Evolutionary conservation across 257 asterid species (phyloP).

Genomic region (Capsicum baccatum): DNA sequence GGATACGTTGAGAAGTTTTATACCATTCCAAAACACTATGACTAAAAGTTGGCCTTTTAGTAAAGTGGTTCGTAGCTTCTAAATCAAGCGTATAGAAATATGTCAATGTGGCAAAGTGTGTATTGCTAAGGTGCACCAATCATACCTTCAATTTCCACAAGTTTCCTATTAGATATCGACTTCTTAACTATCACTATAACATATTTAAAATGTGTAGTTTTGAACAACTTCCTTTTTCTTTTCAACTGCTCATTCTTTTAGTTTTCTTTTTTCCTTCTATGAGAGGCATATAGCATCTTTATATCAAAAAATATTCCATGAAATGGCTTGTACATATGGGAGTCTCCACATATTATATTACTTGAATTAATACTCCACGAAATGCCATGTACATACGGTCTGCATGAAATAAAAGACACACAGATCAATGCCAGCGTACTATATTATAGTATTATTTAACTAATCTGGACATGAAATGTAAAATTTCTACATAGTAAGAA

Average conservation of each 20-base stretch:
- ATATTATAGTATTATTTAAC: no score
- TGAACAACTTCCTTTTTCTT: not conserved
- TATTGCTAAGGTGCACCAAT: not conserved
- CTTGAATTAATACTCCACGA: not conserved
- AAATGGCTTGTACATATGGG: not conserved
- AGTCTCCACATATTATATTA: not conserved
- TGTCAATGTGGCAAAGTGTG: slow-evolving; percentile 23
- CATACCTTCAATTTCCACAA: not conserved
- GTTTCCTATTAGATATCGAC: not conserved
- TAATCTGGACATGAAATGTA: no score
- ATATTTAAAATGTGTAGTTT: not conserved
- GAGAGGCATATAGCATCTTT: not conserved
- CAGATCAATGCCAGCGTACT: not conserved
- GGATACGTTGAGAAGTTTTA: not conserved
- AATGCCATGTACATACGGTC: not conserved
- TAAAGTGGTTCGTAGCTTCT: slow-evolving; percentile 33
- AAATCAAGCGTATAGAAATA: slow-evolving; percentile 15
- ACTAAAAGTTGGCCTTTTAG: slow-evolving; percentile 22
- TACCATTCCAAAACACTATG: not conserved
- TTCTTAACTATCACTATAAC: not conserved
- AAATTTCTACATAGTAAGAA: no score
- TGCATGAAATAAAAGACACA: not conserved
- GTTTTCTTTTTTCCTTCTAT: not conserved
- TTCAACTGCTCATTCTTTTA: not conserved
- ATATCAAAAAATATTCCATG: not conserved